These are phyloP conservation scores for Nannizziopsis arthrosporioides DNA, from an alignment of 2,329 filamentous ascomycete genomes.

Conservation along the genomic window DNA sequence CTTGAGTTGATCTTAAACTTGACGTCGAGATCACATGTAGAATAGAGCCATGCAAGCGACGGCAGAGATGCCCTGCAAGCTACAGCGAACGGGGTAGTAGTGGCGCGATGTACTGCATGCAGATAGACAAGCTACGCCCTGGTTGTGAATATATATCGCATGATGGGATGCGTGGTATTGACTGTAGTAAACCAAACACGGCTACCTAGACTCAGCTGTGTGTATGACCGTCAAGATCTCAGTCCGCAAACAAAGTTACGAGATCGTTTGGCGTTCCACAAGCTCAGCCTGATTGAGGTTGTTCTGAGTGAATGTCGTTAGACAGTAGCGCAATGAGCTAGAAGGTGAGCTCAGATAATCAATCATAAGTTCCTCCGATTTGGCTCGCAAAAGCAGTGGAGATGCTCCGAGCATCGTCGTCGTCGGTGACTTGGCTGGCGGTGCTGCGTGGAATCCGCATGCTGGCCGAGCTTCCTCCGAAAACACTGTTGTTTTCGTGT, in stretches of 20 bases:
- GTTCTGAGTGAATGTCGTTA: slow-evolving; percentile 5
- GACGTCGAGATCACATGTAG: not conserved
- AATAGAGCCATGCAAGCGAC: not conserved
- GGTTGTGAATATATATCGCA: not conserved
- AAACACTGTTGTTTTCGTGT: slow-evolving; percentile 52
- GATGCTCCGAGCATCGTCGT: slow-evolving; percentile 92
- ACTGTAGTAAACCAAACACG: slow-evolving; percentile 2
- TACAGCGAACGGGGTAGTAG: not conserved
- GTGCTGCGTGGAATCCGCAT: slow-evolving; percentile 38
- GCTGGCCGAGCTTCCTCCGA: slow-evolving; percentile 47
- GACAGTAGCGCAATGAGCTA: not conserved
- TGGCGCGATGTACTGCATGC: not conserved
- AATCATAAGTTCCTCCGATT: slow-evolving; percentile 58
- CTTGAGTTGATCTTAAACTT: not conserved
- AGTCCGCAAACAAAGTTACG: not conserved
- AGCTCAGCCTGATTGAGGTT: slow-evolving; percentile 6
- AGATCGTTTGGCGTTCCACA: not conserved
- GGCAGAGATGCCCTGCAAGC: not conserved
- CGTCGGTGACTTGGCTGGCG: slow-evolving; percentile 41
- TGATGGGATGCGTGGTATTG: not conserved
- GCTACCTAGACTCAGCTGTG: not conserved
- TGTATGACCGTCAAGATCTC: not conserved
- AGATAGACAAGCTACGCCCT: not conserved
- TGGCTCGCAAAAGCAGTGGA: slow-evolving; percentile 96
- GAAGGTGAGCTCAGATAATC: slow-evolving; percentile 24